These are phyloP conservation scores for Paxillus rubicundulus DNA, from an alignment of 768 basidiomycete genomes.

Conservation along the genomic window DNA sequence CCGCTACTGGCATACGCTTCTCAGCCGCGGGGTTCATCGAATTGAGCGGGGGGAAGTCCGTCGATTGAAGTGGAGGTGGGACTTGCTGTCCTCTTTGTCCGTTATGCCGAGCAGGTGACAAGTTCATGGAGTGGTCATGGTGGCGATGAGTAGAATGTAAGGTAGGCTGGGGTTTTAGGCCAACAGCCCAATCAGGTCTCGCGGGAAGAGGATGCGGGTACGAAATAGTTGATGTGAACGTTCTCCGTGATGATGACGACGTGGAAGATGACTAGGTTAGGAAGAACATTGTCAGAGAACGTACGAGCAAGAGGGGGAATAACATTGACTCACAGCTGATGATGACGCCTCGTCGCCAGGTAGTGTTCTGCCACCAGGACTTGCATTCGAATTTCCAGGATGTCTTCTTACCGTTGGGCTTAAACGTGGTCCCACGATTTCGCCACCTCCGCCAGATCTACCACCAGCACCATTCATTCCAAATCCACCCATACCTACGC, in stretches of 20 bases:
- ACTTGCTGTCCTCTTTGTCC: conserved; percentile 37
- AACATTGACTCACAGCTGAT: conserved; percentile 57
- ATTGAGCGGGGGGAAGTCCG: conserved; percentile 71
- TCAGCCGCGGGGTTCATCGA: conserved; percentile 43
- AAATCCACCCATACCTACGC: conserved; percentile 48
- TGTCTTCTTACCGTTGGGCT: conserved; percentile 48
- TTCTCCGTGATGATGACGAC: conserved; percentile 77
- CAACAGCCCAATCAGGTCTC: conserved; percentile 88
- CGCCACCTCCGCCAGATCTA: conserved; percentile 33
- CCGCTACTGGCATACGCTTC: conserved; percentile 54
- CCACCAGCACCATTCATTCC: conserved; percentile 29
- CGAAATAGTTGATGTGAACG: conserved; percentile 68
- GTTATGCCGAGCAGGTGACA: conserved; percentile 37
- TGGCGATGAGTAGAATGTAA: conserved; percentile 54
- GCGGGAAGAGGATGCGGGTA: conserved; percentile 79
- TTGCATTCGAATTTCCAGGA: conserved; percentile 49
- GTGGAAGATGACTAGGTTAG: conserved; percentile 64
- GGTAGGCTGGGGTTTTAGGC: conserved; percentile 73
- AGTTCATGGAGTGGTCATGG: conserved; percentile 45
- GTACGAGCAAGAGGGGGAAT: conserved; percentile 3
- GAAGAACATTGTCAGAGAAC: conserved; percentile 6
- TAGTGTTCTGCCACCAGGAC: conserved; percentile 55
- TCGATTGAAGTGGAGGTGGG: conserved; percentile 48
- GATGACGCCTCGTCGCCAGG: conserved; percentile 75
- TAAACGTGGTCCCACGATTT: conserved; percentile 65